Base-by-base conservation (phyloP, 2,329 filamentous ascomycete genomes). In the Rugonectria rugulosa region DNA sequence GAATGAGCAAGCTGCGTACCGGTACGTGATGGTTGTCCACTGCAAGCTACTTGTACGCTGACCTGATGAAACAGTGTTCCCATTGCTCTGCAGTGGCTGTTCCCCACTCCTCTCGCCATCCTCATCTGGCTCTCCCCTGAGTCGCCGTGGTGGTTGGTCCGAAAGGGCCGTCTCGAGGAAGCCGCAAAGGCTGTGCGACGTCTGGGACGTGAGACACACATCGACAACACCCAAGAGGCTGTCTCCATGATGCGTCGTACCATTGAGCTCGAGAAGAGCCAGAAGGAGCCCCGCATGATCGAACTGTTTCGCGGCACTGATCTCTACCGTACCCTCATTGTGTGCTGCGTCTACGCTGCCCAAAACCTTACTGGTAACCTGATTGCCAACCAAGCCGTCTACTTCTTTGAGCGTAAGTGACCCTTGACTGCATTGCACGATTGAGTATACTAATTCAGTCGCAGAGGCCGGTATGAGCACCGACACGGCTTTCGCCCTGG, bases 311-410 rank as follows among this genome's bases (percentile, higher is more conserved):
- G 78, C 58, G 82, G 82, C 38, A 80, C 78, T 23, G 82, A 86
- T 59, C 72, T 71, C 45, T 77, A 79, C 68, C 80, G 83, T 55
- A 85, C 83, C 3, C 68, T 78, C 46, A 85, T 86, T 56, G 80
- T 81, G 4, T 84, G 81, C 64, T 72, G 78, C 75, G 79, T 85
- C 7, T 86, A 85, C 70, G 80, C 81, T 1, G 78, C 83, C 17
- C 83, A 86, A 70, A 85, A 86, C 65, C 73, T 86, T 42, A 81
- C 83, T 2, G 83, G 84, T 66, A 86, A 86, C 66, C 66, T 86
- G 36, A 86, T 86, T 60, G 83, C 83, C 65, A 86, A 86, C 68
- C 83, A 86, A 66, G 82, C 83, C 5, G 81, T 82, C 43, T 86
- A 81, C 70, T 86, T 86, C 72, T 86, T 86, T 45, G 67, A 77